Evolutionary conservation across 305 asterid species (phyloP), one percentile per base, ranked within the genome.

Genomic region (Fraxinus latifolia): DNA sequence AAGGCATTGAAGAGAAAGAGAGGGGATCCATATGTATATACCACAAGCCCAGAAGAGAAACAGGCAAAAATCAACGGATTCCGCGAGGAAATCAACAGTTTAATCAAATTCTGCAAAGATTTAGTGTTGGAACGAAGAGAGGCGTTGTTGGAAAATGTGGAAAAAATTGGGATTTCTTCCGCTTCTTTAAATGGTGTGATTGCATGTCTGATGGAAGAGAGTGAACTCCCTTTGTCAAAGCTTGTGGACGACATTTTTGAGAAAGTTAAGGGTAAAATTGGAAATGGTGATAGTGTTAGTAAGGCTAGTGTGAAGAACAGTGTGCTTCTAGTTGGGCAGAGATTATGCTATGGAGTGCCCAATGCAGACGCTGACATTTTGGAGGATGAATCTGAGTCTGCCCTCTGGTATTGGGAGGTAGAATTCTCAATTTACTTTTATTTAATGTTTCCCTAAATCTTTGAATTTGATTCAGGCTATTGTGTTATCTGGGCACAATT

Each of bases 351-450:
- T 79, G 99, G 99, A 60, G 84, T 88, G 11, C 82, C 82, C 11
- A 44, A 86, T 84, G 86, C 83, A 8, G 98, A 96, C 84, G 95
- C 98, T 76, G 97, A 96, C 87, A 85, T 94, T 36, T 87, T 96
- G 90, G 98, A 96, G 88, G 97, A 96, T 84, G 98, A 93, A 23
- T 82, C 89, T 27, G 97, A 89, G 77, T 73, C 81, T 68, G 92
- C 97, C 72, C 95, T 94, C 60, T 94, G 98, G 97, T 93, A 91
- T 77, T 96, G 99, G 99, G 99, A 96, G 99, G 99, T 96, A 77
- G 36, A 78, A 0, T 17, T 77, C 37, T 73, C 55, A 1, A 23
- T 50, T 42, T 53, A 12, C 7, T 71, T 6, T 27, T 21, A 67
- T 34, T 70, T 3, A 44, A 67, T 8, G n/a, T 68, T 85, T 53